A percentile compares a stretch with the other conserved stretches of the same genome.
These are phyloP conservation scores for Leccinum arenicola DNA, from an alignment of 768 basidiomycete species.

Conservation along the genomic window DNA sequence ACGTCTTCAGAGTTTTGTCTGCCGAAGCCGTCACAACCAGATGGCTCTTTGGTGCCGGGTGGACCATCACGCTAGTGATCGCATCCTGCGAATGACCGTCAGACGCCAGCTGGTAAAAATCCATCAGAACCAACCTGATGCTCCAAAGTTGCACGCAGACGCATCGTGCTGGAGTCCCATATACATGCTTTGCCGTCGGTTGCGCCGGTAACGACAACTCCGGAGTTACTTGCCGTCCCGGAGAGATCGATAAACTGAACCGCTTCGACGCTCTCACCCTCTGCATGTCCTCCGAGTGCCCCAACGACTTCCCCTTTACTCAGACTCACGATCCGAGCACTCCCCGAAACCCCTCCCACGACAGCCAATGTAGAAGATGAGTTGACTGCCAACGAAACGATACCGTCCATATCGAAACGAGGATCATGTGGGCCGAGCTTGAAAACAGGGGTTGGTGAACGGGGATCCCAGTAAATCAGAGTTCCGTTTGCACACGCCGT, in stretches of 20 bases:
- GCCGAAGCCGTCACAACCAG: constrained; percentile 84
- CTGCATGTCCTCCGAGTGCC: constrained; percentile 77
- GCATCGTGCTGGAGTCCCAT: constrained; percentile 91
- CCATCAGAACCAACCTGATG: constrained; percentile 62
- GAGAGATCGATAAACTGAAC: constrained; percentile 80
- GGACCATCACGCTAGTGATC: constrained; percentile 73
- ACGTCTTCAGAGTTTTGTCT: constrained; percentile 83
- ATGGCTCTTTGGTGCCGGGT: constrained; percentile 72
- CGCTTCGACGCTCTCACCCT: constrained; percentile 87
- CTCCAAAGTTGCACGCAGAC: constrained; percentile 74
- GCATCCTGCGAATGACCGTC: constrained; percentile 61
- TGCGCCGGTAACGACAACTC: constrained; percentile 76
- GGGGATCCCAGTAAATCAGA: constrained; percentile 91
- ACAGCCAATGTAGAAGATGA: constrained; percentile 86
- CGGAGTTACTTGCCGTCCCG: constrained; percentile 47
- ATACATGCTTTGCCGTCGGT: constrained; percentile 94
- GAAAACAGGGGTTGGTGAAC: constrained; percentile 71
- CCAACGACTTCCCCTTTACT: constrained; percentile 81
- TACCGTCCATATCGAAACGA: constrained; percentile 77
- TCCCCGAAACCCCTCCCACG: constrained; percentile 82
- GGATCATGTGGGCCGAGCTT: constrained; percentile 71
- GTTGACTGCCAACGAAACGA: constrained; percentile 85
- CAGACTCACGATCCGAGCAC: constrained; percentile 84
- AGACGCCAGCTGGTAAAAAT: not conserved
- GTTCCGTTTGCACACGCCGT: constrained; percentile 82